phyloP scores from a whole-genome alignment of 2,329 filamentous ascomycete genomes.

The Fusarium xyrophilum region DNA sequence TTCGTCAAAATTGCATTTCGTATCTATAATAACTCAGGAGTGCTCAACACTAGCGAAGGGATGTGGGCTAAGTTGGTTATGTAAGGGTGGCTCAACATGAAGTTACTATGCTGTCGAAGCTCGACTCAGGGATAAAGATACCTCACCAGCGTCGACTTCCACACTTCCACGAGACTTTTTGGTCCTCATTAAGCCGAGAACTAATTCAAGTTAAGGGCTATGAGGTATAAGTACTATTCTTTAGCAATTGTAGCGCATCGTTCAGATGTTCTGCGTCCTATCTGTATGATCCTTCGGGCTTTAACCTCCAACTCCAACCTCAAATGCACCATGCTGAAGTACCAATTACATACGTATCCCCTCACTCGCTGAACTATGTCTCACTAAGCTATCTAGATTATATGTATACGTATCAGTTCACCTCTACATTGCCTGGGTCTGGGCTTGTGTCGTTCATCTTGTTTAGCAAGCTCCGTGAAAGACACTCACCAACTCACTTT shows the following conservation, averaged over 20 bases:
- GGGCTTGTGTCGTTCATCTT: not conserved
- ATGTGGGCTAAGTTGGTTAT: not conserved
- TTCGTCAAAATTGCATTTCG: not conserved
- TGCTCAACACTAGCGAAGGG: accelerated
- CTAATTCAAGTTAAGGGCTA: not conserved
- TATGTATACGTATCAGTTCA: not conserved
- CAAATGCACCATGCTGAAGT: not conserved
- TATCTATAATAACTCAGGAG: not conserved
- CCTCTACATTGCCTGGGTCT: not conserved
- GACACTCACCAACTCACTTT: not conserved
- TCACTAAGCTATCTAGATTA: no score
- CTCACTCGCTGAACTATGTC: not conserved
- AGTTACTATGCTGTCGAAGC: not conserved
- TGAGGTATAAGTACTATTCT: no score
- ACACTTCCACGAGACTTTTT: not conserved
- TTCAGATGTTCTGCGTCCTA: not conserved
- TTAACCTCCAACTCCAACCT: not conserved
- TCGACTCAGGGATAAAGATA: not conserved
- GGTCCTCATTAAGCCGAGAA: no score
- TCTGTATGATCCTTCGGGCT: not conserved
- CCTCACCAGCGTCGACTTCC: not conserved
- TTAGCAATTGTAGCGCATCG: not conserved
- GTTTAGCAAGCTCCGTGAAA: not conserved
- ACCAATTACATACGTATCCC: not conserved
- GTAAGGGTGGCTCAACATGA: not conserved